A percentile compares a stretch with the other conserved stretches of the same genome.
Evolutionary conservation across 2,329 filamentous ascomycete genomes (phyloP).

Genomic region (Fusarium concolor): DNA sequence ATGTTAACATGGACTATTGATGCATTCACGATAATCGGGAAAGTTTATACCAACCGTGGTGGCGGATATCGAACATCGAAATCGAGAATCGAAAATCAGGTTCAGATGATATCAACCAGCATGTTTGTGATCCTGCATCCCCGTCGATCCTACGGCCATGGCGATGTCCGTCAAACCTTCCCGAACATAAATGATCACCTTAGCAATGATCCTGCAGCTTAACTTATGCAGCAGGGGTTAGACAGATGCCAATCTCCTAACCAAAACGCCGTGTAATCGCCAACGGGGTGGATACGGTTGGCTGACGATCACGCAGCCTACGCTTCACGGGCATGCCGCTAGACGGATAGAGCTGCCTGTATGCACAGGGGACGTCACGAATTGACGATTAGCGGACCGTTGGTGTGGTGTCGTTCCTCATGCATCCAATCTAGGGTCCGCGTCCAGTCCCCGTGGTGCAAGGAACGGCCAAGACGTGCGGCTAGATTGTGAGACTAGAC

Average conservation of each 20-base stretch:
- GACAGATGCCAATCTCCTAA: not conserved
- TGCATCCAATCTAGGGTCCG: constrained; percentile 25
- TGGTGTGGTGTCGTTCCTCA: not conserved
- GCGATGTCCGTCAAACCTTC: not conserved
- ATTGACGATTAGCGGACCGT: constrained; percentile 17
- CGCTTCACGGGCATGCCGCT: constrained; percentile 13
- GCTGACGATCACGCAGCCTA: constrained; percentile 8
- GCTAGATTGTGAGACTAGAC: not conserved
- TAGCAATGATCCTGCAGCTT: not conserved
- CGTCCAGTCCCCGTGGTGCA: constrained; percentile 30
- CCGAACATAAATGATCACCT: not conserved
- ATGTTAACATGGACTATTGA: accelerated
- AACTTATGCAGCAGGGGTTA: constrained; percentile 3
- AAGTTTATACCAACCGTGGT: accelerated
- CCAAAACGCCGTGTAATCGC: not conserved
- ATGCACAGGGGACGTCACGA: constrained; percentile 21
- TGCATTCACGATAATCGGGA: no score
- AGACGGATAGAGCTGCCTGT: not conserved
- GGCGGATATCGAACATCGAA: accelerated
- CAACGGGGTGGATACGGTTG: constrained; percentile 26
- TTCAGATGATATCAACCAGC: not conserved
- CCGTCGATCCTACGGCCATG: not conserved
- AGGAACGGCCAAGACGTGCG: constrained; percentile 27
- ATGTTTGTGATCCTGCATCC: not conserved
- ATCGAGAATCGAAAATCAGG: not conserved